Conservation (phyloP, 306 rosid species). For the Rosa rugosa region DNA sequence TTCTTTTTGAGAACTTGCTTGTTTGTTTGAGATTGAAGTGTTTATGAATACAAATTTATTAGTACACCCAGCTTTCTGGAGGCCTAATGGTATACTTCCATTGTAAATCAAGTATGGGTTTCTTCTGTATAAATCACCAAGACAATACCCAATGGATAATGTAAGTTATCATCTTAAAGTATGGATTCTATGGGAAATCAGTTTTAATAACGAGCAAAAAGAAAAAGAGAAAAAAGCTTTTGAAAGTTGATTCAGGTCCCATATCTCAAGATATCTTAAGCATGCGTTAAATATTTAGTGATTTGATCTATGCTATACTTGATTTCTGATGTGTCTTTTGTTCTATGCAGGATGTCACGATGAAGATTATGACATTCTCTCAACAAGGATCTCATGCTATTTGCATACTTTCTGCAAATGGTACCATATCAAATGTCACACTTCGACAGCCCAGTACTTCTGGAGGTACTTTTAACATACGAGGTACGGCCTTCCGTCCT, state of each 20-base stretch:
- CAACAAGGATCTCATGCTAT: conserved; percentile 96
- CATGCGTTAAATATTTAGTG: not conserved
- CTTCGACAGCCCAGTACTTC: conserved; percentile 93
- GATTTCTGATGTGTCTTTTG: not conserved
- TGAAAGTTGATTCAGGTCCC: not conserved
- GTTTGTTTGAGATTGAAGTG: too few relatives aligned
- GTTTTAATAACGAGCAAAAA: too few relatives aligned
- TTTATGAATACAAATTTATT: too few relatives aligned
- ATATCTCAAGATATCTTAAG: not conserved
- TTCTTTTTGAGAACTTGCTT: too few relatives aligned
- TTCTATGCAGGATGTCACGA: conserved; percentile 65
- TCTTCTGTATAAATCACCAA: too few relatives aligned
- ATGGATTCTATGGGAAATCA: too few relatives aligned
- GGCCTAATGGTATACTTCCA: too few relatives aligned
- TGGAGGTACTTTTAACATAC: conserved; percentile 89
- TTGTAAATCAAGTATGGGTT: too few relatives aligned
- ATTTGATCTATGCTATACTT: not conserved
- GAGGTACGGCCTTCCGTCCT: conserved; percentile 51
- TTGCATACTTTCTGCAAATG: conserved; percentile 90
- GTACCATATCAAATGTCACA: conserved; percentile 87
- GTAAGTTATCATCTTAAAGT: too few relatives aligned
- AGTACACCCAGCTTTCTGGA: too few relatives aligned
- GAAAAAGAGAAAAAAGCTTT: too few relatives aligned
- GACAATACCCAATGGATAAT: too few relatives aligned
- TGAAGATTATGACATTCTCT: conserved; percentile 90